A percentile compares a stretch with the other conserved stretches of the same genome.
phyloP scores from a whole-genome alignment of 306 rosid species.

The Prunus mume region DNA sequence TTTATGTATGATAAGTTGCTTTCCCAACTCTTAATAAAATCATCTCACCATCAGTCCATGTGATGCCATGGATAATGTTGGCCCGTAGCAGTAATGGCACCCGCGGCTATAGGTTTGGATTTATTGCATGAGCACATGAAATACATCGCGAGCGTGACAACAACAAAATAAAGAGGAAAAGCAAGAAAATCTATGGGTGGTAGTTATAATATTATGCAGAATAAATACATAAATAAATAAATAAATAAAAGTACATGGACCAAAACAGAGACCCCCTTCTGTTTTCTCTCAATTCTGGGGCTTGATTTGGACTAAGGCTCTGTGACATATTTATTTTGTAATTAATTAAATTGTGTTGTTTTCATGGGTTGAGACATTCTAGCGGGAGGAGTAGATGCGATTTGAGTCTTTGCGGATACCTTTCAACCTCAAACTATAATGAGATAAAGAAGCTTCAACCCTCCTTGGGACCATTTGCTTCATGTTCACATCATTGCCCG shows the following conservation, averaged over 20 bases:
- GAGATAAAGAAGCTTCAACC: not conserved
- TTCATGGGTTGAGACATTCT: slow-evolving; percentile 33
- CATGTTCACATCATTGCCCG: not conserved
- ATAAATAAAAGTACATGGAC: not conserved
- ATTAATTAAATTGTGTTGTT: slow-evolving; percentile 16
- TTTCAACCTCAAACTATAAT: slow-evolving; percentile 17
- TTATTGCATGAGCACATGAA: not conserved
- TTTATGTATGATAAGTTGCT: not conserved
- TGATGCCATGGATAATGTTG: not conserved
- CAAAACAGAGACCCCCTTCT: not conserved
- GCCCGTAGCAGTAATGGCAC: slow-evolving; percentile 16
- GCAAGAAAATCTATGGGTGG: not conserved
- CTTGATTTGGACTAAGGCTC: not conserved
- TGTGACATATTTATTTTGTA: not conserved
- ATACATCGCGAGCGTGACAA: not conserved
- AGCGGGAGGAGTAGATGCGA: slow-evolving; percentile 14
- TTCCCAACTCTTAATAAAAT: not conserved
- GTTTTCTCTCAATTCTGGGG: too few relatives aligned
- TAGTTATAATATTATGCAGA: too few relatives aligned
- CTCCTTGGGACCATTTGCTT: slow-evolving; percentile 8
- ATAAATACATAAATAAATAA: too few relatives aligned
- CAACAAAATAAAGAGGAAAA: not conserved
- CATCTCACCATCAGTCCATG: slow-evolving; percentile 10
- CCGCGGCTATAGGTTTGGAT: not conserved
- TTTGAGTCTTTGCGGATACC: slow-evolving; percentile 5